These are phyloP conservation scores for Trifolium dubium DNA, from an alignment of 306 rosid genomes.

Conservation along the genomic window DNA sequence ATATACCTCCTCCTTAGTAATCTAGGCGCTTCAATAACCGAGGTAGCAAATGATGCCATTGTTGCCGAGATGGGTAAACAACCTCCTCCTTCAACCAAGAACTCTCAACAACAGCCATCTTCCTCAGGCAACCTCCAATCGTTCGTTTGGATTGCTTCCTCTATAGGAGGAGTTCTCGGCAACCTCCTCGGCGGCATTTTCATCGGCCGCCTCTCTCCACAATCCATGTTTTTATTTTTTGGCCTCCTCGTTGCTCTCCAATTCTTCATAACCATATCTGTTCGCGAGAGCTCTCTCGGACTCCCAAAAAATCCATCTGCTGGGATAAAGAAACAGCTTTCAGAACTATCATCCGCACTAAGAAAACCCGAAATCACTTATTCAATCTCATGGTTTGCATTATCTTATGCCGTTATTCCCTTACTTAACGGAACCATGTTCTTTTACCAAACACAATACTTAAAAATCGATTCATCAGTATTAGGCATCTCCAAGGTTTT, in stretches of 20 bases:
- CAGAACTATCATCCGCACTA: constrained; percentile 61
- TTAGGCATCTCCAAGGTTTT: constrained; percentile 86
- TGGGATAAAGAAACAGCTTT: constrained; percentile 72
- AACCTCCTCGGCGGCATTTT: constrained; percentile 75
- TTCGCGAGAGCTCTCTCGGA: constrained; percentile 67
- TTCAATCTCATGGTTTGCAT: constrained; percentile 82
- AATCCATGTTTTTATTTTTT: constrained; percentile 63
- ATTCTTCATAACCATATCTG: constrained; percentile 59
- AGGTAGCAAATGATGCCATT: constrained; percentile 95
- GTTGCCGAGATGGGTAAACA: constrained; percentile 84
- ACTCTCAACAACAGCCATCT: constrained; percentile 45
- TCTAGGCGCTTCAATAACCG: constrained; percentile 90
- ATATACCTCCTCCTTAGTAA: constrained; percentile 80
- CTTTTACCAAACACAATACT: constrained; percentile 80
- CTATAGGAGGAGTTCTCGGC: constrained; percentile 88
- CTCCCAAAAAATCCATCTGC: constrained; percentile 59
- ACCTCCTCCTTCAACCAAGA: constrained; percentile 53
- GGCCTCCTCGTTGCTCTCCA: constrained; percentile 73
- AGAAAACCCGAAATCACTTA: constrained; percentile 67
- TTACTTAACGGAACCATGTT: constrained; percentile 90
- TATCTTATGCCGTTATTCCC: constrained; percentile 84
- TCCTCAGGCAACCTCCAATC: constrained; percentile 84
- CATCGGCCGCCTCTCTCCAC: constrained; percentile 60
- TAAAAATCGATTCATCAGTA: constrained; percentile 70
- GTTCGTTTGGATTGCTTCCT: constrained; percentile 87